Evolutionary conservation across 2,329 filamentous ascomycete species (phyloP), one percentile per base, ranked within the genome.

Genomic region (Didymella exigua): DNA sequence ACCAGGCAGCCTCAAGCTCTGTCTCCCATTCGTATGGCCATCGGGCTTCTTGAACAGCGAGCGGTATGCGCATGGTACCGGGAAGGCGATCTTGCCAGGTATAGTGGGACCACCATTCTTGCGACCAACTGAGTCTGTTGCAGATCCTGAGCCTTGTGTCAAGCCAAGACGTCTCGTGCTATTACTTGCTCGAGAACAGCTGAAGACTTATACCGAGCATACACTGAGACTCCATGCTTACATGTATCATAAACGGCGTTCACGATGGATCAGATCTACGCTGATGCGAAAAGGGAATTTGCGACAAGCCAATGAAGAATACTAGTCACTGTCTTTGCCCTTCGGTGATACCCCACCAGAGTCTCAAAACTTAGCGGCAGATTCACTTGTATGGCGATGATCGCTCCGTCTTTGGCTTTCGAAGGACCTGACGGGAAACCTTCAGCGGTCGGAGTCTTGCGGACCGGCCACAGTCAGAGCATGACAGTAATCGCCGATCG

Each of bases 11-110:
- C 10, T 85, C 79, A 13, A 89, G 73, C 66, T 89, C 86, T 0
- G 83, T 81, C 60, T 85, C 77, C 86, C 86, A 89, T 66, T 89
- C 86, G 58, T 89, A 84, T 0, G 79, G 79, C 85, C 85, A 58
- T 88, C 84, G 0, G 80, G 19, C 30, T 81, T 79, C 9, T 82
- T 79, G 69, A 89, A 89, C 0, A 81, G 77, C 0, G 85, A 87
- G 4, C 85, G 81, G 65, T 87, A 88, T 0, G 81, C 77, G 60
- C 88, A 82, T 0, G 86, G 86, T 0, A 83, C 78, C 0, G 86
- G 86, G 30, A 89, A 79, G 1, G 78, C 78, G 4, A 86, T 76
- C 52, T 82, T 80, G 0, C 86, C 86, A 0, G 83, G 84, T 73
- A 86, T 66, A 55, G 62, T 61, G 0, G 78, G 78, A 1, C 79